These are phyloP conservation scores for Mucor plumbeus DNA, from an alignment of 371 early-diverging fungal species.

Conservation along the genomic window DNA sequence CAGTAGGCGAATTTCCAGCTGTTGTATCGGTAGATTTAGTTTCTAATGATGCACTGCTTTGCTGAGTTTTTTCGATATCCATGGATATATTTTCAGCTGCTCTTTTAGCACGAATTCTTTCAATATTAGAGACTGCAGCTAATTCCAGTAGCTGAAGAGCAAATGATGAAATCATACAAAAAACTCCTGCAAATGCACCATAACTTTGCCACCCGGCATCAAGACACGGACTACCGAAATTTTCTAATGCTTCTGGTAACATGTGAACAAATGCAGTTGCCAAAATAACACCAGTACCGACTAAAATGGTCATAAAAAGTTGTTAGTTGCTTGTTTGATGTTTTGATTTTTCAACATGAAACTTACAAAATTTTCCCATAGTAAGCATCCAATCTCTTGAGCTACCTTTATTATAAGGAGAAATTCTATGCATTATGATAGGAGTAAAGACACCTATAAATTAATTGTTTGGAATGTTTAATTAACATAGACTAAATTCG, in stretches of 20 bases:
- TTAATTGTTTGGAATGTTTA: constrained; percentile 4
- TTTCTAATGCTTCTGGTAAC: constrained; percentile 47
- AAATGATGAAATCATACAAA: constrained; percentile 48
- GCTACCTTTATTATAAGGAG: constrained; percentile 38
- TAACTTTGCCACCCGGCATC: constrained; percentile 42
- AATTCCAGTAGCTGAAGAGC: constrained; percentile 46
- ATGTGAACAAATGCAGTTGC: constrained; percentile 83
- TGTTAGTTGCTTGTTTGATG: background rate
- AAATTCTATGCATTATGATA: constrained; percentile 43
- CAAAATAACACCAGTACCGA: constrained; percentile 83
- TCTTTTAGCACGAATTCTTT: constrained; percentile 26
- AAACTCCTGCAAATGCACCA: constrained; percentile 47
- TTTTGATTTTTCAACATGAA: background rate
- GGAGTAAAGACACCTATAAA: constrained; percentile 46
- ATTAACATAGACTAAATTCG: background rate
- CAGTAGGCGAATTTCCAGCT: constrained; percentile 12
- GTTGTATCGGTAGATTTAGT: constrained; percentile 21
- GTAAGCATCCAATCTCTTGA: constrained; percentile 42
- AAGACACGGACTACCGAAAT: constrained; percentile 47
- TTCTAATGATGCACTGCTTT: constrained; percentile 8
- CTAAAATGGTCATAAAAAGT: constrained; percentile 14
- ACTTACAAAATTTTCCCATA: constrained; percentile 55
- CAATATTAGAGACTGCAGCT: constrained; percentile 32
- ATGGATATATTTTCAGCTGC: constrained; percentile 7
- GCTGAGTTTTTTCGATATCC: constrained; percentile 25